Base-by-base conservation (phyloP, 2,329 filamentous ascomycete genomes). In the Trichophyton simii region DNA sequence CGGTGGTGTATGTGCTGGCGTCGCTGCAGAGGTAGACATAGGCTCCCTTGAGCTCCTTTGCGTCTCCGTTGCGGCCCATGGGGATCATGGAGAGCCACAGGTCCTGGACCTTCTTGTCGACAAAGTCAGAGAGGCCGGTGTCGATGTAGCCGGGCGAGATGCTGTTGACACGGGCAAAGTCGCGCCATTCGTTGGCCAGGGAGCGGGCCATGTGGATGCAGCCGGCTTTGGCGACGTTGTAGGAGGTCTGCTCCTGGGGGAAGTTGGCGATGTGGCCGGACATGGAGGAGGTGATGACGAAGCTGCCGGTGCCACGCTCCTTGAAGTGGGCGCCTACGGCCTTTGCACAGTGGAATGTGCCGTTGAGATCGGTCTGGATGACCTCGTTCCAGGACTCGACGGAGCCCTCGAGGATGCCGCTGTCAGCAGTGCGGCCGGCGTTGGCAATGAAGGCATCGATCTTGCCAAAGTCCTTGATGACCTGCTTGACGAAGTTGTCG, bases 281-380 rank as follows among this genome's bases (percentile, higher is more conserved):
- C 79, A 82, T 87, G 67, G 80, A 83, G n/a, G 84, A 79, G 44
- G 85, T 87, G 72, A 86, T 83, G 73, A 87, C 78, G 71, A 87
- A 81, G 64, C 79, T 83, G 58, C 85, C 85, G 9, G 77, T 84
- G 67, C 83, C 82, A 64, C 82, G 80, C 75, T 85, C 76, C 74
- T 84, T 84, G 80, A 86, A 87, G 75, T 94, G 87, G 61, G 86
- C 82, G 38, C 91, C 91, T n/a, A 89, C 88, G 20, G 89, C 89
- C 78, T 92, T 89, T 28, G 90, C 89, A 65, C 89, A 95, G 82
- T 91, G 84, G 76, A 90, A 89, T 31, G 82, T 85, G 11, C 91
- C 91, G n/a, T 85, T 94, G 67, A 95, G 80, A 75, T 96, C 95
- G 69, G 92, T 86, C 68, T 87, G 83, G 73, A 95, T 81, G 79